Evolutionary conservation across 176 grass and related monocot species (phyloP).

Genomic region (Carex cristatella): DNA sequence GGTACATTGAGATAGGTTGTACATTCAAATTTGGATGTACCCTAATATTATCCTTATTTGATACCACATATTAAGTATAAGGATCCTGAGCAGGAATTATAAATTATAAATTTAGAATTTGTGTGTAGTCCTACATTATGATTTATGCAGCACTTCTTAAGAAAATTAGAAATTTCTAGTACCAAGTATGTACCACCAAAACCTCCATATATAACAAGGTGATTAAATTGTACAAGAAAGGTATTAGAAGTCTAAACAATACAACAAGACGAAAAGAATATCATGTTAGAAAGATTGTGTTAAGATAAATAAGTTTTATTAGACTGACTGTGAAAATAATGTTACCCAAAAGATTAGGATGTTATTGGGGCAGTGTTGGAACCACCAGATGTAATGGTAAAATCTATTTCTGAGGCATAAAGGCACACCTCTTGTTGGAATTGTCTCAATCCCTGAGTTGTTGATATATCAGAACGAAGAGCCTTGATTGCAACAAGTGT

Average conservation of each 20-base stretch:
- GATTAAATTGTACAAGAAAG: neutral
- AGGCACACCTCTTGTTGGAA: slow-evolving; percentile 79
- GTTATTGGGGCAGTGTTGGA: neutral
- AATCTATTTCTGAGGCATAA: neutral
- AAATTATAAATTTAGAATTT: neutral
- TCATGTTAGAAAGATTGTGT: neutral
- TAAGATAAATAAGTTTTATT: neutral
- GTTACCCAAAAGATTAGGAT: neutral
- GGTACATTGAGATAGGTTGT: neutral
- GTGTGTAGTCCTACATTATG: neutral
- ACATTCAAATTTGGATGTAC: too few relatives aligned
- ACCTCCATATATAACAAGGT: neutral
- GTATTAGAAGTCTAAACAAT: neutral
- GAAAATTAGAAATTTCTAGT: neutral
- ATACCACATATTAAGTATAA: neutral
- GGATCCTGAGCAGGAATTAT: neutral
- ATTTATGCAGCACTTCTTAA: neutral
- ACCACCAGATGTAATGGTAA: neutral
- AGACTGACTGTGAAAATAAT: neutral
- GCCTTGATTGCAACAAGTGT: slow-evolving; percentile 57
- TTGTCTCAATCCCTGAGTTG: slow-evolving; percentile 63
- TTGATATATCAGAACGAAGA: slow-evolving; percentile 51
- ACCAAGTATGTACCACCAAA: neutral
- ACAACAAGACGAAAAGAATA: neutral
- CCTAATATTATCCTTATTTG: neutral